Evolutionary conservation across 768 basidiomycete species (phyloP).

Genomic region (Paxillus ammoniavirescens): DNA sequence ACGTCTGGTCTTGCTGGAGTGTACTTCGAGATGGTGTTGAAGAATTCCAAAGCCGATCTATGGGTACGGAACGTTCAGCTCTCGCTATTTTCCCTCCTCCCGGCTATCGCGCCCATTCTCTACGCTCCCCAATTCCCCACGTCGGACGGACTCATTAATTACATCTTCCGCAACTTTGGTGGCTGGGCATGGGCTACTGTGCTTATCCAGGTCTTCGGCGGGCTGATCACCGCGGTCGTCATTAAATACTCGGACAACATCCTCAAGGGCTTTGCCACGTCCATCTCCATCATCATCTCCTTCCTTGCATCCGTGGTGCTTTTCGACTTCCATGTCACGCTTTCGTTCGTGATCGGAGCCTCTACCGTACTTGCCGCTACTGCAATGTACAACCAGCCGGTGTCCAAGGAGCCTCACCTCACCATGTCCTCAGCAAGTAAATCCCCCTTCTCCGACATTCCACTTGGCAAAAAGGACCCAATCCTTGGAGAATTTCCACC

Average conservation of each 20-base stretch:
- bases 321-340: slow-evolving; percentile 88
- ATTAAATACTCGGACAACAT: slow-evolving; percentile 98
- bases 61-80: slow-evolving; percentile 92
- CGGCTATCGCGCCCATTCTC: slow-evolving; percentile 81
- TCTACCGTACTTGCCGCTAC: slow-evolving; percentile 85
- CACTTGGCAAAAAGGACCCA: slow-evolving; percentile 49
- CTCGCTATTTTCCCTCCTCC: slow-evolving; percentile 85
- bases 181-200: slow-evolving; percentile 97
- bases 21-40: slow-evolving; percentile 93
- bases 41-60: slow-evolving; percentile 77
- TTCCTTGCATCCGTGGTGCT: slow-evolving; percentile 91
- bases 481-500: slow-evolving; percentile 59
- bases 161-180: slow-evolving; percentile 84
- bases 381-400: slow-evolving; percentile 90
- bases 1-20: slow-evolving; percentile 90
- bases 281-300: slow-evolving; percentile 88
- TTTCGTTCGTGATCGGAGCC: slow-evolving; percentile 83
- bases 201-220: slow-evolving; percentile 85
- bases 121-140: slow-evolving; percentile 43
- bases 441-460: slow-evolving; percentile 42
- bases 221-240: slow-evolving; percentile 90
- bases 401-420: slow-evolving; percentile 35
- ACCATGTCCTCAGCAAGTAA: slow-evolving; percentile 32
- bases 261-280: slow-evolving; percentile 96
- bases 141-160: slow-evolving; percentile 49